Evolutionary conservation across 805 yeast genomes (phyloP), one percentile per base, ranked within the genome.

Genomic region (Yarrowia sp.): DNA sequence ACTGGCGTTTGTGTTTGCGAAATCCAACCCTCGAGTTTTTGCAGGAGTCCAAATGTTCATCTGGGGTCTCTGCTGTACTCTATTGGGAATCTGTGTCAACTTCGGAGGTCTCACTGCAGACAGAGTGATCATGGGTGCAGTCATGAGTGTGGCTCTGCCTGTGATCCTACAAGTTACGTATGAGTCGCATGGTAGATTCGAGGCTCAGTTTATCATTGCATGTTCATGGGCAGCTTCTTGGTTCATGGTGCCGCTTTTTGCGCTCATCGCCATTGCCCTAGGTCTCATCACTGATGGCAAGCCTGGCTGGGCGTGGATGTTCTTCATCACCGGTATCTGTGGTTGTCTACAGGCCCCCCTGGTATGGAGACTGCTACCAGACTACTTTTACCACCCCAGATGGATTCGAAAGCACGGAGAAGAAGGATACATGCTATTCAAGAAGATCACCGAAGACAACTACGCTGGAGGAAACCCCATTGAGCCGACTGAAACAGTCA

Each of bases 351-450:
- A 53, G 44, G 60, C 60, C 15, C 60, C 60, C 20, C 44, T 53
- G 44, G 60, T 53, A 0, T 53, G 60, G 60, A 53, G 14, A 53
- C 44, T 53, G 3, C 60, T 53, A 7, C 60, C 60, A 3, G 60
- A 53, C 44, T 53, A 53, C 60, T 53, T 53, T 24, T 53, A 53
- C 20, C 60, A 53, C 44, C 60, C 44, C 44, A 53, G 60, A 53
- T 53, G 60, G 60, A 53, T 53, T 44, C 14, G 19, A 14, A 53
- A 53, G 10, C 60, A 53, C 15, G 60, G 60, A 5, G 60, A 53
- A 20, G 60, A 53, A 7, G 60, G 60, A 1, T 53, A 19, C 44
- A 44, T 38, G 60, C 20, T 53, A 44, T 53, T 53, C 34, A 53
- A 53, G 15, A 17, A 15, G 9, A 53, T 53, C 20, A 53, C 60